A percentile compares a stretch with the other conserved stretches of the same genome.
Conservation (phyloP, 768 basidiomycete species). For the Rhizopogon roseolus region DNA sequence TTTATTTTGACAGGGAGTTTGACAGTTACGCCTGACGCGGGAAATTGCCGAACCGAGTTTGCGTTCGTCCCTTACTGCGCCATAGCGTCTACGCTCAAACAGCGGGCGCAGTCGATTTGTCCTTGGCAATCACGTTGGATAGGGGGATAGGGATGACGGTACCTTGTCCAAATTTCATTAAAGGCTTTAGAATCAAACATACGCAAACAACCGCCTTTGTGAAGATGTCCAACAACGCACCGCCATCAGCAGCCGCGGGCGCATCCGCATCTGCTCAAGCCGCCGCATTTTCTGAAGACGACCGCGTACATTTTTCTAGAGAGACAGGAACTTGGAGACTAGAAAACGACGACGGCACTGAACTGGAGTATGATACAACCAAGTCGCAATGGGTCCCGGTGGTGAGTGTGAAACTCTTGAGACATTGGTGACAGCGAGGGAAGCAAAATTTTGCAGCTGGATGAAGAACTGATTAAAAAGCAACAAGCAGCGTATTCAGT, state of each 20-base stretch:
- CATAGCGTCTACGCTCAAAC: no score
- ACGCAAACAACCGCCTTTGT: conserved; percentile 26
- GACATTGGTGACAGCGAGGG: background rate
- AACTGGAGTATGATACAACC: conserved; percentile 79
- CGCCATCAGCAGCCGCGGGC: conserved; percentile 47
- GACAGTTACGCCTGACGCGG: no score
- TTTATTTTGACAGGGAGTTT: no score
- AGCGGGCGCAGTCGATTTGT: no score
- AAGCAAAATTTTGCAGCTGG: conserved; percentile 48
- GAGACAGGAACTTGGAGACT: conserved; percentile 76
- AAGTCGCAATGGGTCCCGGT: conserved; percentile 82
- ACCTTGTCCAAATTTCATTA: background rate
- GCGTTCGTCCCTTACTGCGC: no score
- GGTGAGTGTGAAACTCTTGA: conserved; percentile 42
- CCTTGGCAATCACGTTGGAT: no score
- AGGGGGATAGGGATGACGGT: no score
- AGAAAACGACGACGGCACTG: conserved; percentile 87
- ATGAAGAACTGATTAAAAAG: conserved; percentile 78
- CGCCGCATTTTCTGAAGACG: conserved; percentile 74
- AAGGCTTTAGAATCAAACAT: conserved; percentile 30
- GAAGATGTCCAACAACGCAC: conserved; percentile 29
- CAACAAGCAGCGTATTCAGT: conserved; percentile 97
- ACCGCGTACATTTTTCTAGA: conserved; percentile 76
- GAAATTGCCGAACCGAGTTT: no score
- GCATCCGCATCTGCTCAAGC: conserved; percentile 53